Base-by-base conservation (phyloP, 495 filamentous ascomycete species). In the Aspergillus mulundensis region DNA sequence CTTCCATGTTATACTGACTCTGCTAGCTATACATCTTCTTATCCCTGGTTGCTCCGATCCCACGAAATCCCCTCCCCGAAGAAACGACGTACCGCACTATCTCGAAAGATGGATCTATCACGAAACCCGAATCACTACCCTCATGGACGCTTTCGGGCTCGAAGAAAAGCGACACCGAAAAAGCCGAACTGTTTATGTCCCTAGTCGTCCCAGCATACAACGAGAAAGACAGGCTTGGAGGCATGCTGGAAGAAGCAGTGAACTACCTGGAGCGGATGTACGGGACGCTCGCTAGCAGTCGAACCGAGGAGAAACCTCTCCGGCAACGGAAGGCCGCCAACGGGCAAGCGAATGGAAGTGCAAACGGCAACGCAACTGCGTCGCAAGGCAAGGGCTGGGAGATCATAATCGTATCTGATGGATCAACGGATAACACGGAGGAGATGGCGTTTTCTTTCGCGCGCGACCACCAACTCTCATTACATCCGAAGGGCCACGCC, bases 201-300 rank as follows among this genome's bases (percentile, higher is more conserved):
- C 84, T 97, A 3, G 90, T 98, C 3, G 87, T 98, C 45, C 94
- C 94, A 0, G 94, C 94, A 6, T 99, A 90, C 77, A 97, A 99
- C 68, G 94, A 99, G 61, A 84, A 90, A 60, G 80, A 89, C 53
- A 84, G 94, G 14, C 77, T 99, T 18, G 76, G 80, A 7, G 84
- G 84, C 8, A 96, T 95, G 81, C 77, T 99, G 16, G 85, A 91
- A 59, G 94, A 98, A 71, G 90, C 95, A 14, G 87, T 96, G 49
- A 84, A 85, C 50, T 95, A 90, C 70, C 78, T 97, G 7, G 85
- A 94, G 68, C 66, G 73, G 14, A 79, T 81, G 54, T 95, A 92
- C 66, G 89, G 89, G 12, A 83, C 81, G 21, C 49, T 69, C 19
- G 57, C 51, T n/a, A 59, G 59, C 34, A 47, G 59, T 8, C 58